phyloP scores from a whole-genome alignment of 1,139 yeast genomes.

The Yamadazyma atlantica region DNA sequence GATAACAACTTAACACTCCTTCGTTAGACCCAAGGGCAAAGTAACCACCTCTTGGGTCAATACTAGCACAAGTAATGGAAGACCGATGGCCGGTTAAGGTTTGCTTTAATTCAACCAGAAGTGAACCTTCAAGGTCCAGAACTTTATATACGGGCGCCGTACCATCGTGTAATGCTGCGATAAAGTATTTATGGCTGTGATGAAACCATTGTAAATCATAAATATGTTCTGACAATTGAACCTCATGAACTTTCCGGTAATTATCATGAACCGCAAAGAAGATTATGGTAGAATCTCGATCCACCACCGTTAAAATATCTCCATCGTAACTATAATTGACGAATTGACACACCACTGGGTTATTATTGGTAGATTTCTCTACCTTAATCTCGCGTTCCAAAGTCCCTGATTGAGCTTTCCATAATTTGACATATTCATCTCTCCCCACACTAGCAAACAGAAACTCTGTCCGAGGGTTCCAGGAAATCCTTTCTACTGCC shows the following conservation, averaged over 20 bases:
- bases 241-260: constrained; percentile 26
- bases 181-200: constrained; percentile 27
- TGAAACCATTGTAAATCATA: constrained; percentile 43
- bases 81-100: constrained; percentile 49
- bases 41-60: constrained; percentile 60
- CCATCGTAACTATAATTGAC: constrained; percentile 57
- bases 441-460: constrained; percentile 60
- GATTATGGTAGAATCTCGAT: constrained; percentile 33
- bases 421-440: constrained; percentile 52
- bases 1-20: constrained; percentile 69
- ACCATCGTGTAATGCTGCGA: constrained; percentile 43
- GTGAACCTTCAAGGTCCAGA: constrained; percentile 9
- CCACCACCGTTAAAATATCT: constrained; percentile 47
- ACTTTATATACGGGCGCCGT: constrained; percentile 24
- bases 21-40: constrained; percentile 67
- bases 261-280: constrained; percentile 26
- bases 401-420: constrained; percentile 50
- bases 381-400: constrained; percentile 35
- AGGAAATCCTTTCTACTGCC: constrained; percentile 51
- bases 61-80: constrained; percentile 46
- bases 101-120: constrained; percentile 31
- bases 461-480: constrained; percentile 58
- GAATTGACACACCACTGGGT: constrained; percentile 24
- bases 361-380: constrained; percentile 17
- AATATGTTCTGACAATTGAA: constrained; percentile 25